Conservation (phyloP, 768 basidiomycete genomes). For the Trametes villosa region DNA sequence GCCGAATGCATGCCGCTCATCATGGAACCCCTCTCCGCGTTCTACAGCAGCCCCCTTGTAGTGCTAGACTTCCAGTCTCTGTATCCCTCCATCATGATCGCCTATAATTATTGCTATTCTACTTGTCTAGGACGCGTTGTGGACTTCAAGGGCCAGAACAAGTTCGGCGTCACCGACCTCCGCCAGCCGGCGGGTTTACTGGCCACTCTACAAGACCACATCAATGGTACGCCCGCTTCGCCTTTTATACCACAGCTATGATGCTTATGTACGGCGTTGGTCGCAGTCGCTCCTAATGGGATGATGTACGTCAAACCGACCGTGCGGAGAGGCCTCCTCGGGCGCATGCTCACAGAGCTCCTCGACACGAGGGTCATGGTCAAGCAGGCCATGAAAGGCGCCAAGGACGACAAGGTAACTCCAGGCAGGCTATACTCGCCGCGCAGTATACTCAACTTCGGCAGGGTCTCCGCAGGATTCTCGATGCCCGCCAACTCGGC, state of each 20-base stretch:
- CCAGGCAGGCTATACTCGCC: not conserved
- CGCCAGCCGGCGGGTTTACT: constrained; percentile 69
- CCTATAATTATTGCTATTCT: constrained; percentile 96
- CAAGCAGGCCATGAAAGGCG: constrained; percentile 92
- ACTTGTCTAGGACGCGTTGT: constrained; percentile 90
- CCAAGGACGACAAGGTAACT: constrained; percentile 72
- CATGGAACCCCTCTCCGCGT: constrained; percentile 92
- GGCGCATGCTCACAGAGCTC: constrained; percentile 90
- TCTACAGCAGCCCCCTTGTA: constrained; percentile 89
- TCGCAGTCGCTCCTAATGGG: constrained; percentile 89
- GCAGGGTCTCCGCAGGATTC: constrained; percentile 72
- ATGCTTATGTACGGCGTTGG: not conserved
- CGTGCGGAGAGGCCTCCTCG: constrained; percentile 83
- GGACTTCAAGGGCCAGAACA: constrained; percentile 87
- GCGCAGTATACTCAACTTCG: not conserved
- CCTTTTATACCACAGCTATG: not conserved
- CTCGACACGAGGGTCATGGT: constrained; percentile 98
- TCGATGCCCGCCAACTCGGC: constrained; percentile 91
- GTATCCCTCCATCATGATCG: constrained; percentile 98
- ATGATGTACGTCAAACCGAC: constrained; percentile 89
- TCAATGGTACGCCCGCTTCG: constrained; percentile 59
- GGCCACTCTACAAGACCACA: constrained; percentile 70
- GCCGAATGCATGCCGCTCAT: constrained; percentile 96
- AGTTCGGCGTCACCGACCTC: constrained; percentile 84
- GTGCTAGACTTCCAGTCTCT: constrained; percentile 97